Conservation (phyloP, 306 rosid genomes). For the Hippophae gyantsensis region DNA sequence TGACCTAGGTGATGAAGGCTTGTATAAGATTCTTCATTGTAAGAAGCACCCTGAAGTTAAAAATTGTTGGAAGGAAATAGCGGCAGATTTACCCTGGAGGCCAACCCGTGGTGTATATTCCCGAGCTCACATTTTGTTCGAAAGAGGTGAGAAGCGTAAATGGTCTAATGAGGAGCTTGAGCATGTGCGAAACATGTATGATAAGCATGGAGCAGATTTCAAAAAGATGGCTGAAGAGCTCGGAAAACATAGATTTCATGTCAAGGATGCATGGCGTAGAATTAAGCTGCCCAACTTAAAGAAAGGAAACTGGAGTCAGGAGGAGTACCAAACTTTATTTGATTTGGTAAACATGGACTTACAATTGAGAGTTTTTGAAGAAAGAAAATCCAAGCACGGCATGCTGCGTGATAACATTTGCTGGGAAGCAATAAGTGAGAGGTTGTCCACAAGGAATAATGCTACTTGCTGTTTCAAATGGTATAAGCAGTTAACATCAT, state of each 20-base stretch:
- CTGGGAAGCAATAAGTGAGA: conserved; percentile 61
- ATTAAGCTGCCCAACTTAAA: conserved; percentile 26
- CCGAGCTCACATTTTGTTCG: conserved; percentile 58
- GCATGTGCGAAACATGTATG: conserved; percentile 19
- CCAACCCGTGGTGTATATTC: conserved; percentile 18
- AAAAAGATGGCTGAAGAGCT: conserved; percentile 38
- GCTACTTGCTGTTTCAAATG: conserved; percentile 44
- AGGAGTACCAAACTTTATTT: conserved; percentile 60
- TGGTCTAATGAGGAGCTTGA: conserved; percentile 62
- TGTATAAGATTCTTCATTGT: conserved; percentile 42
- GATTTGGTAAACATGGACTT: conserved; percentile 73
- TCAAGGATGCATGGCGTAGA: conserved; percentile 70
- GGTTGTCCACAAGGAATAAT: conserved; percentile 38
- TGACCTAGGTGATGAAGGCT: conserved; percentile 52
- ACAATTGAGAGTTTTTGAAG: conserved; percentile 39
- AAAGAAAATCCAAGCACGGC: conserved; percentile 42
- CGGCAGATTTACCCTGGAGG: conserved; percentile 44
- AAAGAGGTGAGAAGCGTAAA: conserved; percentile 27
- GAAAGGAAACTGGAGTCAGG: conserved; percentile 54
- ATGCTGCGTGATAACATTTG: conserved; percentile 72
- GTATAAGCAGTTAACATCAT: conserved; percentile 57
- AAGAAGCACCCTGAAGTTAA: conserved; percentile 11
- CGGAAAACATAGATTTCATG: conserved; percentile 55
- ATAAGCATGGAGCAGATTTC: conserved; percentile 61
- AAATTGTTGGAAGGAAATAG: conserved; percentile 67